Base-by-base conservation (phyloP, 805 yeast species). In the Candida coleopterorum region DNA sequence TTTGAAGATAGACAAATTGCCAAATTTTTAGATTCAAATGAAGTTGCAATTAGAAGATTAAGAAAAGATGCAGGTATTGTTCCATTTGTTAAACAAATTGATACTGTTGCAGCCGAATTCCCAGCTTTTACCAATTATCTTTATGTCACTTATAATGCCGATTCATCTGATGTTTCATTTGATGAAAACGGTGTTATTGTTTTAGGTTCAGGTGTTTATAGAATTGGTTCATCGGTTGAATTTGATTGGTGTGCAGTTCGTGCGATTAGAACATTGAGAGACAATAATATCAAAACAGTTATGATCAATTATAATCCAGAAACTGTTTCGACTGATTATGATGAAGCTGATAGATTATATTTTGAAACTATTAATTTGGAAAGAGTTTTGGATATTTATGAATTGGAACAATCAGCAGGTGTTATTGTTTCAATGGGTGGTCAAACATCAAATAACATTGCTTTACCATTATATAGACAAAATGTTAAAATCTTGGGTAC, bases 171-270 rank as follows among this genome's bases (percentile, higher is more conserved):
- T 64, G 78, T 93, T 42, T 58, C 70, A n/a, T 93, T 90, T 56
- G 80, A 88, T 48, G 97, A 90, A 47, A 80, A 88, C 46, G 97
- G 97, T 61, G 82, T 85, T 35, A 85, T 90, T 85, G 98, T 90
- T 29, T 72, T 90, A 42, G 97, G 97, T 48, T 88, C 97, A 4
- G 98, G 98, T 75, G 98, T 93, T 30, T 90, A 90, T 75, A 81
- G 98, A 70, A 90, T 90, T 58, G 98, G 98, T 53, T 93, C 97
- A 5, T 90, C 97, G 21, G 98, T 90, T 44, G 98, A 90, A 67
- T 90, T 90, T 58, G 98, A 90, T 69, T 90, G 97, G 97, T 90
- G 98, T 79, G 97, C 97, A 32, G 98, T 90, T 41, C 78, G 96
- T 47, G 93, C 97, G 32, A 93, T 88, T 46, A 80, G 97, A 68